phyloP scores from a whole-genome alignment of 148 eudicot species.

The Pouteria glomerata region DNA sequence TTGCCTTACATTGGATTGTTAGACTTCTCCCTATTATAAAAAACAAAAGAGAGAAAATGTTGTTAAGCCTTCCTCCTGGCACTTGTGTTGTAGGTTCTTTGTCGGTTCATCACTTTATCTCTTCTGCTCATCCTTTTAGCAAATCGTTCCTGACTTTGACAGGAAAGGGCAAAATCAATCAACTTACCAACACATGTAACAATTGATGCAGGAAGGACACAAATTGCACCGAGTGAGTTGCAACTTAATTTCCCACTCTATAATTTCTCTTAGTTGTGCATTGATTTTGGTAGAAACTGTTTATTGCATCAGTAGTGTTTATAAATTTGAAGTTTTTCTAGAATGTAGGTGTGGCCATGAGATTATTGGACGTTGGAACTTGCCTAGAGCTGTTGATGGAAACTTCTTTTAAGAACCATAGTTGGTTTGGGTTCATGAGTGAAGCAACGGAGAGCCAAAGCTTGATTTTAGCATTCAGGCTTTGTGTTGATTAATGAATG shows the following conservation, averaged over 20 bases:
- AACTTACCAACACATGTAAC: constrained; percentile 65
- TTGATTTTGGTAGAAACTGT: neutral
- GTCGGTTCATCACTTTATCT: neutral
- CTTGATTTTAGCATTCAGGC: constrained; percentile 6
- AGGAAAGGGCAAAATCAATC: constrained; percentile 86
- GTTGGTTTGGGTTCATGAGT: neutral
- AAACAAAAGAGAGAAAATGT: too few relatives aligned
- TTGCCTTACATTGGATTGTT: too few relatives aligned
- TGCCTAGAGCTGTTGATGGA: neutral
- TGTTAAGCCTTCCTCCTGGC: neutral
- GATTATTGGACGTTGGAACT: neutral
- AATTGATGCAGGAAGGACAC: constrained; percentile 96
- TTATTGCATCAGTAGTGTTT: neutral
- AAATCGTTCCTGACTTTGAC: constrained; percentile 12
- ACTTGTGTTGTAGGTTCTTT: neutral
- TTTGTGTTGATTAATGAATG: neutral
- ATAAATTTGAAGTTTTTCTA: neutral
- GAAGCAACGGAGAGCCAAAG: neutral
- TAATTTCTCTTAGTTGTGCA: neutral
- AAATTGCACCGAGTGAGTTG: constrained; percentile 93
- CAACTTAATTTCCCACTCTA: constrained; percentile 2
- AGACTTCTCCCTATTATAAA: too few relatives aligned
- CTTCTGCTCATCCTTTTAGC: neutral
- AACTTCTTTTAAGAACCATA: neutral
- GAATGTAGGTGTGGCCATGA: neutral